Conservation (phyloP, 441 rosid species). For the Macaranga tanarius region DNA sequence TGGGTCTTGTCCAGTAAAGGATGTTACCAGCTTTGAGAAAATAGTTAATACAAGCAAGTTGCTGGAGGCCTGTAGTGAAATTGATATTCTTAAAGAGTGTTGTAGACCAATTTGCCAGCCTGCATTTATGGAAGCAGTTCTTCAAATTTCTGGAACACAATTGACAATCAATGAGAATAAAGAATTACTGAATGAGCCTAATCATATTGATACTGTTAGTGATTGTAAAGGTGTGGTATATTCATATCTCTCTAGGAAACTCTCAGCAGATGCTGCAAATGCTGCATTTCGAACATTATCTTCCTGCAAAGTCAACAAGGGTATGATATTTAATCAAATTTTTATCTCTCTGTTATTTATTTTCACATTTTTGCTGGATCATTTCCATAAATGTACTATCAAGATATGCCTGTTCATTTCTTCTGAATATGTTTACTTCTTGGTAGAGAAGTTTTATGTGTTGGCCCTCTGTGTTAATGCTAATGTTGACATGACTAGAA, state of each 20-base stretch:
- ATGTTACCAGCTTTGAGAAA: constrained; percentile 63
- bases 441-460: not conserved
- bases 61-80: constrained; percentile 74
- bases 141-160: constrained; percentile 66
- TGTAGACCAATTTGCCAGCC: constrained; percentile 89
- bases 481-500: not conserved
- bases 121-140: constrained; percentile 82
- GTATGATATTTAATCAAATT: constrained; percentile 32
- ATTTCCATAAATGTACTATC: not conserved
- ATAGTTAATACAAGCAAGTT: constrained; percentile 75
- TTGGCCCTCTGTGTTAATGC: not conserved
- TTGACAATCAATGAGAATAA: constrained; percentile 44
- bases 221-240: constrained; percentile 88
- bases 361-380: not conserved
- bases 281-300: constrained; percentile 77
- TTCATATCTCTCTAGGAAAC: constrained; percentile 79
- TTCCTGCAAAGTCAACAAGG: constrained; percentile 95
- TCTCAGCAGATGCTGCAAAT: constrained; percentile 64
- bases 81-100: constrained; percentile 91
- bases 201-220: constrained; percentile 46
- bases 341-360: not conserved
- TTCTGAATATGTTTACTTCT: not conserved
- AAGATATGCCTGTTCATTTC: not conserved
- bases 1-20: constrained; percentile 81
- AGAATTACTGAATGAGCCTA: constrained; percentile 44